Conservation (phyloP, 768 basidiomycete genomes). For the Hemileccinum rubropunctum region DNA sequence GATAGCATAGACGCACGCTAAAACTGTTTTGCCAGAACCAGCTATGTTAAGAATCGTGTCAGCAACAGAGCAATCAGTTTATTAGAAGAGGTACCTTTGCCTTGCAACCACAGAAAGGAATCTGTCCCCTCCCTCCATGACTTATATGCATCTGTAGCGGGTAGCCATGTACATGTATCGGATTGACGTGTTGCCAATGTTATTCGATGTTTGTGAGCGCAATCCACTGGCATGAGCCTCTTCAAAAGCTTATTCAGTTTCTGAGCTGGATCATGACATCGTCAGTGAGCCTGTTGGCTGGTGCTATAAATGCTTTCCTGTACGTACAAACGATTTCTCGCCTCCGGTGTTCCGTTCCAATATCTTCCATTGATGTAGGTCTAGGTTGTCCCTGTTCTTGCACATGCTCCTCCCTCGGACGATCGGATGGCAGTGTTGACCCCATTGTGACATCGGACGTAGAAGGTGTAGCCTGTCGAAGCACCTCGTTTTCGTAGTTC, state of each 20-base stretch:
- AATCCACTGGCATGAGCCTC: neutral
- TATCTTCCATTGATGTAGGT: neutral
- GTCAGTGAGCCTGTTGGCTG: neutral
- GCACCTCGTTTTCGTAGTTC: neutral
- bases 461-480: neutral
- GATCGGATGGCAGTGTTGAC: too few species aligned
- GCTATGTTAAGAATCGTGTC: neutral
- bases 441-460: neutral
- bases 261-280: neutral
- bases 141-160: neutral
- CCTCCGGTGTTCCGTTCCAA: neutral
- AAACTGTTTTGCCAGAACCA: conserved; percentile 1
- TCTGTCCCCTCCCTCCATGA: conserved; percentile 4
- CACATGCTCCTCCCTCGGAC: neutral
- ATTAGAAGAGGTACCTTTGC: conserved; percentile 15
- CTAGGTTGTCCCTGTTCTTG: neutral
- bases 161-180: conserved; percentile 15
- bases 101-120: conserved; percentile 14
- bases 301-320: fast-evolving
- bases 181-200: conserved; percentile 1
- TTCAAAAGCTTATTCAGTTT: neutral
- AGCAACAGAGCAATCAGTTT: neutral
- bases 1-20: neutral
- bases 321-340: conserved; percentile 4
- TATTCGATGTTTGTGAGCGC: neutral